phyloP scores from a whole-genome alignment of 768 basidiomycete species.

The Jaapia argillacea region DNA sequence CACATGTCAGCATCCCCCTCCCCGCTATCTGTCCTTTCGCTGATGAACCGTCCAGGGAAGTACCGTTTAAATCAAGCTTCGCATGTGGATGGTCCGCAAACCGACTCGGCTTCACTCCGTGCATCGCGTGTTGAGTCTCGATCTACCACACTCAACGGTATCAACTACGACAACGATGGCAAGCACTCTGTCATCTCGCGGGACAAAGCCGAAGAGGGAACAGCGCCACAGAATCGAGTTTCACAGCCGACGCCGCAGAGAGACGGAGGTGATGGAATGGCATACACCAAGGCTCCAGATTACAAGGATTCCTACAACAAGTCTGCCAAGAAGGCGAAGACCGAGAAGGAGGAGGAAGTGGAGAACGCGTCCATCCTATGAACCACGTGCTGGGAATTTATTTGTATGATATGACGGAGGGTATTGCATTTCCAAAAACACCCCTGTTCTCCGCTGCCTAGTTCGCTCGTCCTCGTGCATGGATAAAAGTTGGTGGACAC shows the following conservation, averaged over 20 bases:
- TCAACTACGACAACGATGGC: background rate
- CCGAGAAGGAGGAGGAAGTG: background rate
- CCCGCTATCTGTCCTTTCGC: background rate
- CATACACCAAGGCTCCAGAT: slow-evolving; percentile 6
- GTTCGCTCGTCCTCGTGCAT: too few relatives aligned
- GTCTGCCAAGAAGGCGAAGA: background rate
- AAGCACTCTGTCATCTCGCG: background rate
- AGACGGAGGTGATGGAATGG: slow-evolving; percentile 1
- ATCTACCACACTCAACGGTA: background rate
- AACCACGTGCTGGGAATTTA: too few relatives aligned
- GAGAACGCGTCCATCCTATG: too few relatives aligned
- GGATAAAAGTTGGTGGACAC: too few relatives aligned
- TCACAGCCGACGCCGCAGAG: slow-evolving; percentile 6
- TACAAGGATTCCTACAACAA: slow-evolving; percentile 2
- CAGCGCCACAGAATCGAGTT: slow-evolving; percentile 1
- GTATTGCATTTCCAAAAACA: too few relatives aligned
- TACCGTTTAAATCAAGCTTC: background rate
- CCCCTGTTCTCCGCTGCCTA: too few relatives aligned
- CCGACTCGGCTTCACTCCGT: background rate
- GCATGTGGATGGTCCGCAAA: background rate
- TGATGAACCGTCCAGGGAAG: background rate
- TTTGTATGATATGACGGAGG: too few relatives aligned
- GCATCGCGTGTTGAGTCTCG: background rate
- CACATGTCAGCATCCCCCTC: background rate
- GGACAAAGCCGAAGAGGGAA: background rate